These are phyloP conservation scores for Xylaria grammica DNA, from an alignment of 495 filamentous ascomycete species.

Conservation along the genomic window DNA sequence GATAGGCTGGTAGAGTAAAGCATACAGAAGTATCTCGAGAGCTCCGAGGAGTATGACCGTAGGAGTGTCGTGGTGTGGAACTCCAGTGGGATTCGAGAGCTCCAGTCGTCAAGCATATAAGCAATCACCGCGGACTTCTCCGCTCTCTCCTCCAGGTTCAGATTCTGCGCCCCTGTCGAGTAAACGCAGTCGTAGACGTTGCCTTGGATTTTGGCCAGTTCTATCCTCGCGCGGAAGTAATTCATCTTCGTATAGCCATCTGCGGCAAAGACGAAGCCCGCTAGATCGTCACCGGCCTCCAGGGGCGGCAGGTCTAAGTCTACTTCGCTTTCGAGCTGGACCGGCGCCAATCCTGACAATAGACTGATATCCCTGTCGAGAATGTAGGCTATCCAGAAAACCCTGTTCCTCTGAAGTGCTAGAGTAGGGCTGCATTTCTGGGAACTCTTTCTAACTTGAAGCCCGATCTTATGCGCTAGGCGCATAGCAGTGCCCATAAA, in stretches of 20 bases:
- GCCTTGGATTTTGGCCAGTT: conserved; percentile 22
- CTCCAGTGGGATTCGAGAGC: not conserved
- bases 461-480: conserved; percentile 20
- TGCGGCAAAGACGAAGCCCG: conserved; percentile 1
- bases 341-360: conserved; percentile 3
- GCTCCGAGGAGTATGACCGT: not conserved
- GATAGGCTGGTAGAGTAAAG: conserved; percentile 7
- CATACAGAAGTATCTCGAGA: conserved; percentile 15
- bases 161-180: conserved; percentile 1
- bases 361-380: conserved; percentile 22
- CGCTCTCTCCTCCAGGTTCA: not conserved
- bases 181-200: conserved; percentile 24
- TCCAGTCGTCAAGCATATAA: conserved; percentile 15
- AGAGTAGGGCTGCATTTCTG: not conserved
- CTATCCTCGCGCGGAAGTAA: conserved; percentile 19
- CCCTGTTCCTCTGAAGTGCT: conserved; percentile 13
- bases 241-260: conserved; percentile 14
- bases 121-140: not conserved
- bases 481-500: conserved; percentile 22
- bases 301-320: conserved; percentile 24
- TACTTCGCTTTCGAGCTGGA: conserved; percentile 10
- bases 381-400: conserved; percentile 28
- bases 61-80: not conserved
- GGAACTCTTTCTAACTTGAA: conserved; percentile 2
- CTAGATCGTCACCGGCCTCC: conserved; percentile 5